These are phyloP conservation scores for Penicillium arizonense DNA, from an alignment of 495 filamentous ascomycete species.

Conservation along the genomic window DNA sequence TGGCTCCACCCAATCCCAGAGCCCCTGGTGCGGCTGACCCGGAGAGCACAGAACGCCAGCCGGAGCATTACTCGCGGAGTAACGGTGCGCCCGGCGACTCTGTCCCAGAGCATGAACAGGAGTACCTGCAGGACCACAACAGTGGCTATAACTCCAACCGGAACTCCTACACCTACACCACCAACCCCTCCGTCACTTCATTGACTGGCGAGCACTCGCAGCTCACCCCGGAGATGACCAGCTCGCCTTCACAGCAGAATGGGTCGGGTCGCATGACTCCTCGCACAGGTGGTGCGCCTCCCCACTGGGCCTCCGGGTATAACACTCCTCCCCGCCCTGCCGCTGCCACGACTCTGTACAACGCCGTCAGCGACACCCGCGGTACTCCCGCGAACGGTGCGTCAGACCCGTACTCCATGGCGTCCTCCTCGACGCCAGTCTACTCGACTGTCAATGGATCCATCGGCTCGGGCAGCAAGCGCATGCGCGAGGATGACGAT, in stretches of 20 bases:
- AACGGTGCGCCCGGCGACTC: slow-evolving; percentile 59
- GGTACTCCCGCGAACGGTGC: slow-evolving; percentile 65
- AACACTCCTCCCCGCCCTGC: slow-evolving; percentile 73
- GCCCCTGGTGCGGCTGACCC: slow-evolving; percentile 49
- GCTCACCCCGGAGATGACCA: slow-evolving; percentile 79
- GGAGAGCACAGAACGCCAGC: slow-evolving; percentile 60
- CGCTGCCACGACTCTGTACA: slow-evolving; percentile 81
- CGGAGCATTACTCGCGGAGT: slow-evolving; percentile 55
- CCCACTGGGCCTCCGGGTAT: slow-evolving; percentile 78
- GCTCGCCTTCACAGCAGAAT: slow-evolving; percentile 78
- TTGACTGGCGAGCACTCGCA: slow-evolving; percentile 76
- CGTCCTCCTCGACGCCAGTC: slow-evolving; percentile 54
- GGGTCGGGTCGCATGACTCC: slow-evolving; percentile 87
- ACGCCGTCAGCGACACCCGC: slow-evolving; percentile 83
- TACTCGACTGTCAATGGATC: slow-evolving; percentile 65
- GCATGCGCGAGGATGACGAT: slow-evolving; percentile 76
- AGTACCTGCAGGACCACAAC: slow-evolving; percentile 74
- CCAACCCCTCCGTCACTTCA: slow-evolving; percentile 60
- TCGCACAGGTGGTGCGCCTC: slow-evolving; percentile 63
- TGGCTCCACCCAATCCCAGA: slow-evolving; percentile 80
- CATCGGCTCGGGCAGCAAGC: slow-evolving; percentile 63
- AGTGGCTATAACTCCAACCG: slow-evolving; percentile 65
- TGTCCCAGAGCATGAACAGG: slow-evolving; percentile 74
- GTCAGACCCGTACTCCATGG: slow-evolving; percentile 65
- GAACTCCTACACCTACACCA: slow-evolving; percentile 70